Conservation (phyloP, 805 yeast genomes). For the Wickerhamiella alocasiicola region DNA sequence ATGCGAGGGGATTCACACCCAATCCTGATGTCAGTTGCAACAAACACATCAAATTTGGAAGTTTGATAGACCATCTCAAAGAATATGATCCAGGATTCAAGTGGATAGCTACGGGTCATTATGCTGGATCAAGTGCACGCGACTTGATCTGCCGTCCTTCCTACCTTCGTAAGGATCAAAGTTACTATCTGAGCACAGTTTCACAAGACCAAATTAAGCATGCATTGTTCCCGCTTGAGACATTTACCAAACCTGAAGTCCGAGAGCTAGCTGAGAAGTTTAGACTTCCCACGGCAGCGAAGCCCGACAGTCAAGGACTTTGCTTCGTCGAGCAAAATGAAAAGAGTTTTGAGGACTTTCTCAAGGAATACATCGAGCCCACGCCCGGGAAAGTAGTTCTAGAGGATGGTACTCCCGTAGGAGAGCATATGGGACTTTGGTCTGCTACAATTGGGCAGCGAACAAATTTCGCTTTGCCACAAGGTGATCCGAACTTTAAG, state of each 20-base stretch:
- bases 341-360: conserved; percentile 46
- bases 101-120: conserved; percentile 77
- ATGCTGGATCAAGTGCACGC: conserved; percentile 26
- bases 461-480: conserved; percentile 73
- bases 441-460: conserved; percentile 90
- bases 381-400: conserved; percentile 73
- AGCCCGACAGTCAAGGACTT: conserved; percentile 88
- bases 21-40: conserved; percentile 93
- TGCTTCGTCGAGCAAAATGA: conserved; percentile 74
- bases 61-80: conserved; percentile 35
- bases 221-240: conserved; percentile 71
- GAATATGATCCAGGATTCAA: conserved; percentile 25
- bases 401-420: conserved; percentile 63
- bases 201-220: conserved; percentile 34
- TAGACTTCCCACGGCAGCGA: conserved; percentile 48
- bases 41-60: conserved; percentile 75
- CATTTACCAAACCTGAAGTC: conserved; percentile 59
- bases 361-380: conserved; percentile 59
- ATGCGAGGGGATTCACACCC: conserved; percentile 68
- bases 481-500: conserved; percentile 57
- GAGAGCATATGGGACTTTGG: conserved; percentile 81
- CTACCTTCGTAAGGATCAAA: conserved; percentile 67
- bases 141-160: conserved; percentile 33
- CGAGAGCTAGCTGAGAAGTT: conserved; percentile 49
- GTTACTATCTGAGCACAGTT: conserved; percentile 74